Percentiles rank a stretch among this genome's conserved stretches.
phyloP scores from a whole-genome alignment of 257 asterid species.

The Solanum medicagineum region DNA sequence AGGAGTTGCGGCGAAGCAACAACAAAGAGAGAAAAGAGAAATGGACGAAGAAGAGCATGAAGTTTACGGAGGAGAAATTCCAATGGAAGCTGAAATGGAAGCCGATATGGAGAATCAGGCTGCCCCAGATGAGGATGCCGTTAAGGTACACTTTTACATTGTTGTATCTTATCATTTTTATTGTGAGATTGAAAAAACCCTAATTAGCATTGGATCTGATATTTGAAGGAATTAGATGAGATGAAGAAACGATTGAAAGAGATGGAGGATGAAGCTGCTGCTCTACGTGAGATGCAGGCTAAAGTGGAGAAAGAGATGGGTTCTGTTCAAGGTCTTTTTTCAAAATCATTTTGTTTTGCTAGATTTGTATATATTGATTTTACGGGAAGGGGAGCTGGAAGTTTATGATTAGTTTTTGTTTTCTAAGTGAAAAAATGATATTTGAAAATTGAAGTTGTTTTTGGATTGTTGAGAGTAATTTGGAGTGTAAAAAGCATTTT shows the following conservation, averaged over 20 bases:
- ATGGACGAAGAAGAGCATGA: slow-evolving; percentile 48
- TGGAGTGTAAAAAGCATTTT: neutral
- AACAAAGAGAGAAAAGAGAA: neutral
- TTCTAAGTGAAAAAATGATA: neutral
- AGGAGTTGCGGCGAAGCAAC: neutral
- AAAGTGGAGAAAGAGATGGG: slow-evolving; percentile 44
- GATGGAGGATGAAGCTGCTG: slow-evolving; percentile 39
- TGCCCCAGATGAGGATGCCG: slow-evolving; percentile 30
- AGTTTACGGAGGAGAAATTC: slow-evolving; percentile 40
- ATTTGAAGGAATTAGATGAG: slow-evolving; percentile 30
- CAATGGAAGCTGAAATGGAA: slow-evolving; percentile 37
- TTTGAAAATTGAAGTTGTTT: neutral
- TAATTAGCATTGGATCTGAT: slow-evolving; percentile 3
- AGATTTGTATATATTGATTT: neutral
- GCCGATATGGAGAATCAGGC: slow-evolving; percentile 14
- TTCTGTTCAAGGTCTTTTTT: slow-evolving; percentile 21
- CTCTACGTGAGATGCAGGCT: slow-evolving; percentile 42
- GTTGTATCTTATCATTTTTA: neutral
- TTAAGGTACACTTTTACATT: slow-evolving; percentile 7
- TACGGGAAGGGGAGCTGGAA: neutral
- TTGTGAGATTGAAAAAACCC: neutral
- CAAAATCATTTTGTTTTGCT: neutral
- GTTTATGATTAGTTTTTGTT: neutral
- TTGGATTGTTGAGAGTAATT: neutral
- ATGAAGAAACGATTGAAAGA: slow-evolving; percentile 44